Percentiles rank a stretch among this genome's conserved stretches.
Evolutionary conservation across 2,329 filamentous ascomycete species (phyloP).

Genomic region (Diaporthe velutina): DNA sequence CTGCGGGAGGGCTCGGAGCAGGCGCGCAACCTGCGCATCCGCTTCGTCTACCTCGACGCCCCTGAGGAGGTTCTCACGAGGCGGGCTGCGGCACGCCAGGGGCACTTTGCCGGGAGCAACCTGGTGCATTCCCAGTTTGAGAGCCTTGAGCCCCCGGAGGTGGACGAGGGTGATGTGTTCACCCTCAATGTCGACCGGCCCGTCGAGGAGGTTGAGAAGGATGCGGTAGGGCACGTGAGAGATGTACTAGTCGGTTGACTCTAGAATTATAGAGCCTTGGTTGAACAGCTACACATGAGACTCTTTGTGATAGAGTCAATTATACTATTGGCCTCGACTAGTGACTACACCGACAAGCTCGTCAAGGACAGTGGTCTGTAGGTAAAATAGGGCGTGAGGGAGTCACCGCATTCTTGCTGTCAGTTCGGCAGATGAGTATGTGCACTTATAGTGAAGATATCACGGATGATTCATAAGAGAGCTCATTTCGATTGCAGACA

Average conservation of each 20-base stretch:
- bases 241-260: conserved; percentile 24
- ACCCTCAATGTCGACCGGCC: conserved; percentile 62
- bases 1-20: conserved; percentile 71
- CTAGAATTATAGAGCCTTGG: too few species aligned
- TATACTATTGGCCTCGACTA: too few species aligned
- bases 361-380: background rate
- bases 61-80: conserved; percentile 72
- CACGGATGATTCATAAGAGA: too few species aligned
- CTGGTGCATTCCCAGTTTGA: conserved; percentile 82
- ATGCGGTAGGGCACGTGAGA: conserved; percentile 52
- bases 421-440: too few species aligned
- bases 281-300: background rate
- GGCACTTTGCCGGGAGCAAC: conserved; percentile 81
- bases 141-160: conserved; percentile 72
- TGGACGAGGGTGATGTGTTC: conserved; percentile 64
- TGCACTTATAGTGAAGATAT: too few species aligned
- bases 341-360: too few species aligned
- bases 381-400: too few species aligned
- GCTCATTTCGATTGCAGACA: too few species aligned
- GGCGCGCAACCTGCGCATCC: conserved; percentile 68
- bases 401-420: too few species aligned
- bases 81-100: conserved; percentile 72
- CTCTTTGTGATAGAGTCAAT: background rate
- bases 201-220: conserved; percentile 58
- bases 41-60: conserved; percentile 80